These are phyloP conservation scores for Carex arenaria DNA, from an alignment of 202 grass and related monocot genomes.

Conservation along the genomic window DNA sequence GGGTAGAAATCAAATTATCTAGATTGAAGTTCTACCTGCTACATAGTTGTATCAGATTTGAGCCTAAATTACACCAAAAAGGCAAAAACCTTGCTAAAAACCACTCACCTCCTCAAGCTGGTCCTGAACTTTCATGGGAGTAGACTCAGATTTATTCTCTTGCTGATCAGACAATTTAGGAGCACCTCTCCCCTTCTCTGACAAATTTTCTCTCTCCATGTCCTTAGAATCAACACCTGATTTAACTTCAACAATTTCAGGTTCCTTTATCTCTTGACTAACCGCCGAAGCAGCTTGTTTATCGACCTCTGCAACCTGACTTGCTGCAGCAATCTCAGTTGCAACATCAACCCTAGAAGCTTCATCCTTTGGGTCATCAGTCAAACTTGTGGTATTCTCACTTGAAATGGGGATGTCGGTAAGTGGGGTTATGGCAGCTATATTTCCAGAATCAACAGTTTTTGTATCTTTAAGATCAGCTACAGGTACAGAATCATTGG, in stretches of 20 bases:
- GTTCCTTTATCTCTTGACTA: constrained; percentile 53
- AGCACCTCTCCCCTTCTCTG: constrained; percentile 37
- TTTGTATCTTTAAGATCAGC: constrained; percentile 32
- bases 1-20: background rate
- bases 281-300: constrained; percentile 33
- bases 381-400: constrained; percentile 5
- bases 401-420: constrained; percentile 23
- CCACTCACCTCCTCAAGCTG: constrained; percentile 87
- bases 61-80: background rate
- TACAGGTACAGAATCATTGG: constrained; percentile 9
- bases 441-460: constrained; percentile 32
- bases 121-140: constrained; percentile 68
- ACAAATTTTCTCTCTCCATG: constrained; percentile 39
- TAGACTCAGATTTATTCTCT: constrained; percentile 50
- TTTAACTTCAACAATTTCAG: constrained; percentile 39
- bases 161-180: constrained; percentile 35
- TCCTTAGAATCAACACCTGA: constrained; percentile 38
- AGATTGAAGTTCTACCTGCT: background rate
- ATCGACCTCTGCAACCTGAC: constrained; percentile 34
- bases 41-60: background rate
- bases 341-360: constrained; percentile 29
- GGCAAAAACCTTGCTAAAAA: background rate
- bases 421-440: constrained; percentile 30
- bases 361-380: constrained; percentile 31
- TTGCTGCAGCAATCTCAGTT: constrained; percentile 32